These are phyloP conservation scores for Geranium rotundifolium DNA, from an alignment of 345 rosid species.

Conservation along the genomic window DNA sequence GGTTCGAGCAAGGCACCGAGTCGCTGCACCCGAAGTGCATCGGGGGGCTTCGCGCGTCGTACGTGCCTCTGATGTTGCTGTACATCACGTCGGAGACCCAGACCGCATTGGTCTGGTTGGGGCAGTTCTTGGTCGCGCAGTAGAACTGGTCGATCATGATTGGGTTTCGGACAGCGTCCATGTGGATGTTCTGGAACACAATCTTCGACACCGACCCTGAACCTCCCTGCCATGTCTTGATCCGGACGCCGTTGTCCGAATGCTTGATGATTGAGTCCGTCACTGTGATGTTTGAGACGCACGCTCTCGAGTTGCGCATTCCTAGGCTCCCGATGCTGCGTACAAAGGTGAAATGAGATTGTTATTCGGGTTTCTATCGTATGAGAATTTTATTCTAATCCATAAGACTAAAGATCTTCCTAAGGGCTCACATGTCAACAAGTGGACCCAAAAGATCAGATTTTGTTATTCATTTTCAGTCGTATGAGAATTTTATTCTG, in stretches of 20 bases:
- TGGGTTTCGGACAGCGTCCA: slow-evolving; percentile 80
- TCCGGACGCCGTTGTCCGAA: slow-evolving; percentile 78
- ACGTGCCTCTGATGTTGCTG: slow-evolving; percentile 75
- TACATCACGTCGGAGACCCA: slow-evolving; percentile 55
- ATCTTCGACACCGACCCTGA: slow-evolving; percentile 72
- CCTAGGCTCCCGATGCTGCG: slow-evolving; percentile 94
- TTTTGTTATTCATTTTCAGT: too few relatives aligned
- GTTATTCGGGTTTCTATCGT: too few relatives aligned
- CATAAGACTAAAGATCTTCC: too few relatives aligned
- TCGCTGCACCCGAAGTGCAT: slow-evolving; percentile 91
- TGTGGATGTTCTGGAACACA: slow-evolving; percentile 67
- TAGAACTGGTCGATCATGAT: slow-evolving; percentile 86
- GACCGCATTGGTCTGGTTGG: slow-evolving; percentile 72
- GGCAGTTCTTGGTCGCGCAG: slow-evolving; percentile 63
- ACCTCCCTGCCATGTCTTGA: slow-evolving; percentile 99
- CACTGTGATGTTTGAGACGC: slow-evolving; percentile 82
- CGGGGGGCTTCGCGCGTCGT: slow-evolving; percentile 68
- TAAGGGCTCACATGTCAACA: too few relatives aligned
- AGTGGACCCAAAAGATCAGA: too few relatives aligned
- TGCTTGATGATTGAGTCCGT: slow-evolving; percentile 60
- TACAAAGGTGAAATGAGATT: too few relatives aligned
- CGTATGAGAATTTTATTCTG: too few relatives aligned
- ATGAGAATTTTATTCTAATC: too few relatives aligned
- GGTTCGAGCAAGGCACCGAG: slow-evolving; percentile 69
- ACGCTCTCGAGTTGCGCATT: slow-evolving; percentile 69